Conservation (phyloP, 2,329 filamentous ascomycete species). For the Monilinia laxa region DNA sequence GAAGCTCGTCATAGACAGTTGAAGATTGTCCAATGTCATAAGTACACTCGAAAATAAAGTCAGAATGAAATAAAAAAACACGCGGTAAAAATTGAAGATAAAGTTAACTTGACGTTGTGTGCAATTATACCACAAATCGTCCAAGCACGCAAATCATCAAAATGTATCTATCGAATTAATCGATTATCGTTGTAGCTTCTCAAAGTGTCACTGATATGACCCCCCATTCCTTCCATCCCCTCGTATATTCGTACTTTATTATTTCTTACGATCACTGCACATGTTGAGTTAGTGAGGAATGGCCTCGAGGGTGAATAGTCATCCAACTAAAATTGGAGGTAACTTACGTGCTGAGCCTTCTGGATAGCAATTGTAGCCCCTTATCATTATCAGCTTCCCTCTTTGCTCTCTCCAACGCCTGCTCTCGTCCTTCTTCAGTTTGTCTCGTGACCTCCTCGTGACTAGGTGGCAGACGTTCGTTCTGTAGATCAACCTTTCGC, state of each 20-base stretch:
- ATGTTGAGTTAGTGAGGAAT: constrained; percentile 16
- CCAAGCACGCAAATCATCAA: constrained; percentile 19
- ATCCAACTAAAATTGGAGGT: not conserved
- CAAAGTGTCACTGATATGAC: constrained; percentile 14
- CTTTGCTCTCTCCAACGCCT: constrained; percentile 81
- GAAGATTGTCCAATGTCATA: not conserved
- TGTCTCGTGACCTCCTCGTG: constrained; percentile 87
- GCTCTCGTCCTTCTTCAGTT: constrained; percentile 75
- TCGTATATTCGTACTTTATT: constrained; percentile 22
- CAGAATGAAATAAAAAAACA: not conserved
- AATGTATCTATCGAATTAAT: constrained; percentile 22
- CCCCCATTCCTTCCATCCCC: not conserved
- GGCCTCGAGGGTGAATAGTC: not conserved
- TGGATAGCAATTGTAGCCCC: constrained; percentile 79
- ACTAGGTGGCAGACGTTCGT: constrained; percentile 88
- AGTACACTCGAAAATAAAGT: not conserved
- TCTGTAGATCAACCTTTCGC: constrained; percentile 93
- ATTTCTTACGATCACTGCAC: constrained; percentile 35
- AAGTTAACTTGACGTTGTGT: constrained; percentile 21
- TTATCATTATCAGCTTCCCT: constrained; percentile 90
- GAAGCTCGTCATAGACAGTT: not conserved
- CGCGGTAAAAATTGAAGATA: not conserved
- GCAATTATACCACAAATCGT: constrained; percentile 16
- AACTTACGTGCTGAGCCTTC: constrained; percentile 94
- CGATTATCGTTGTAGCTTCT: constrained; percentile 21